phyloP scores from a whole-genome alignment of 1,139 yeast genomes.

The Sporopachydermia cereana region DNA sequence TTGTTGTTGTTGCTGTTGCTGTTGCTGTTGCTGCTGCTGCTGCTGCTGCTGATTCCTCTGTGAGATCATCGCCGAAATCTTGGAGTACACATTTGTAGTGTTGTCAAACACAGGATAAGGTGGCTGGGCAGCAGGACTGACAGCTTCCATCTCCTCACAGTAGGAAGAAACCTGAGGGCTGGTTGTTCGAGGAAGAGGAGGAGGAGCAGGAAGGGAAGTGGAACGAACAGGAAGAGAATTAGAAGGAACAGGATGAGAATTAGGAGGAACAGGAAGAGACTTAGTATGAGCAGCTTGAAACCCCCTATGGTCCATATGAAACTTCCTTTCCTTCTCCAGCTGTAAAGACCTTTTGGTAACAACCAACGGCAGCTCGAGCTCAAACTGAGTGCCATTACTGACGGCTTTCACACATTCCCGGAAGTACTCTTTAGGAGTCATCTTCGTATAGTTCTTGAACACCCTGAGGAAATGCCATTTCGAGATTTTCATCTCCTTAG shows the following conservation, averaged over 20 bases:
- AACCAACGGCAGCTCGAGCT: not conserved
- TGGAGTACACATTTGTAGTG: not conserved
- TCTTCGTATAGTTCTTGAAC: slow-evolving; percentile 19
- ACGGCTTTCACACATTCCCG: slow-evolving; percentile 7
- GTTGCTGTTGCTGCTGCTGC: no score
- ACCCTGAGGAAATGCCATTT: slow-evolving; percentile 22
- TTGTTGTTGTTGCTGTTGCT: no score
- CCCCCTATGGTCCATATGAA: not conserved
- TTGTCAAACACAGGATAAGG: slow-evolving; percentile 1
- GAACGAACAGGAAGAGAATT: not conserved
- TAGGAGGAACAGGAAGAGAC: not conserved
- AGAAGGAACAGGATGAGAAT: not conserved
- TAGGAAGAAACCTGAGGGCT: no score
- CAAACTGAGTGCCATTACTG: not conserved
- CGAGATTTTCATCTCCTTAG: slow-evolving; percentile 16
- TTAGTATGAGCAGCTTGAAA: not conserved
- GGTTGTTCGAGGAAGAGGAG: not conserved
- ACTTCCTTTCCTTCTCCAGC: not conserved
- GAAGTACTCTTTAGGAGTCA: slow-evolving; percentile 18
- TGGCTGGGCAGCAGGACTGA: no score
- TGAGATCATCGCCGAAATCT: not conserved
- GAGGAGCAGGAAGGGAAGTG: not conserved
- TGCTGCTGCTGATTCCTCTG: no score
- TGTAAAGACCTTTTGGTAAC: not conserved
- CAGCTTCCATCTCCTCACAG: no score